phyloP scores from a whole-genome alignment of 2,329 filamentous ascomycete species.

The Penicillium crustosum region DNA sequence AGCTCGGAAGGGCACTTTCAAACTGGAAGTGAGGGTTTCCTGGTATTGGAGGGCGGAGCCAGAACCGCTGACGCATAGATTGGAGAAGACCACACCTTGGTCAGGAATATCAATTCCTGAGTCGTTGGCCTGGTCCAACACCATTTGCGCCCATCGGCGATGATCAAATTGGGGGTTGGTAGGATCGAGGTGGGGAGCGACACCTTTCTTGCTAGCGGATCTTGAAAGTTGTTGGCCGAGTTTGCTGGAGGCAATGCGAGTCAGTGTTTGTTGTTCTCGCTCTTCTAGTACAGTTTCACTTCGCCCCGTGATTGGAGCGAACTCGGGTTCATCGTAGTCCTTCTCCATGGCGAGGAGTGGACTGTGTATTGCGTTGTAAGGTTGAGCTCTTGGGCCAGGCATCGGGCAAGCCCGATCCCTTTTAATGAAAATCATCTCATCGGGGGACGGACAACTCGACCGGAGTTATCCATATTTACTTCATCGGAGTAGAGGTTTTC shows the following conservation, averaged over 20 bases:
- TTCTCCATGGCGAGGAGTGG: constrained; percentile 12
- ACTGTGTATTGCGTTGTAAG: background rate
- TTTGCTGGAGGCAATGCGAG: constrained; percentile 27
- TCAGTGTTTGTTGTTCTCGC: constrained; percentile 17
- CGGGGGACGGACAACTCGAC: background rate
- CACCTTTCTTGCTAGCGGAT: constrained; percentile 11
- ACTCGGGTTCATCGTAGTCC: constrained; percentile 16
- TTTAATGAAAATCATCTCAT: background rate
- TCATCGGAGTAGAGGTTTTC: background rate
- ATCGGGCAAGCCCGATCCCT: background rate
- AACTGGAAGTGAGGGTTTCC: constrained; percentile 25
- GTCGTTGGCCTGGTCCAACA: constrained; percentile 22
- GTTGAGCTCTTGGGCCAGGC: background rate
- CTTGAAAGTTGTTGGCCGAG: constrained; percentile 23
- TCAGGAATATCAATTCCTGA: constrained; percentile 23
- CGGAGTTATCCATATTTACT: background rate
- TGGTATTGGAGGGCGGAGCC: constrained; percentile 27
- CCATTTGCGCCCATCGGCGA: constrained; percentile 26
- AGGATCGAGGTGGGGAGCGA: constrained; percentile 27
- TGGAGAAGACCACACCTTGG: constrained; percentile 29
- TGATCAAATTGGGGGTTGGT: constrained; percentile 26
- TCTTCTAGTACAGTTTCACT: constrained; percentile 16
- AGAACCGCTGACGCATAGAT: constrained; percentile 27
- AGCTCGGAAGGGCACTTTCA: constrained; percentile 36
- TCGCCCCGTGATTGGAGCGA: constrained; percentile 18